Base-by-base conservation (phyloP, 108 stramenopile genomes). In the Pseudonitzschia delicatissima region DNA sequence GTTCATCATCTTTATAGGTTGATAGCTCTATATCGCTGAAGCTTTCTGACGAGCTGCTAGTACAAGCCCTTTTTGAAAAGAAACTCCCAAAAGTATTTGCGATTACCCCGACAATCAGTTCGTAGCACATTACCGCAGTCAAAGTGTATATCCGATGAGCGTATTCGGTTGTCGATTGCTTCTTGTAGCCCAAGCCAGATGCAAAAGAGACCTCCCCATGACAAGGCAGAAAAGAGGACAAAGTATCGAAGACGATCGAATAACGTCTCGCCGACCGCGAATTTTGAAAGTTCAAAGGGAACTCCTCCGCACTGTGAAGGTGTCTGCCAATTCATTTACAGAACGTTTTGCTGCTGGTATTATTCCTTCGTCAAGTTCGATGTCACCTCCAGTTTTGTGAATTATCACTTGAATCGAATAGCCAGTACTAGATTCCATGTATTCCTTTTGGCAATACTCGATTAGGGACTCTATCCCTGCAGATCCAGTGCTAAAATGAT, bases 401-500 rank as follows among this genome's bases (percentile, higher is more conserved):
- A 61, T 61, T 18, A 40, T 61, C 5, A 61, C 18, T 42, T 25
- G 20, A 18, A 61, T 27, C 20, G 39, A 61, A 26, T 42, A 27
- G 23, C 27, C 48, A 33, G 48, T 21, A 2, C 70, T 13, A 29
- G 53, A 65, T 39, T 66, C 65, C 49, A 82, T 74, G 47, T 86
- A 86, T 44, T 82, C 73, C 23, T 62, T 69, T 15, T 64, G 55
- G 13, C 82, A 64, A 44, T 74, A 77, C 15, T 72, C 53, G 39
- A 84, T 65, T 32, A 87, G 58, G 21, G 44, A 34, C n/a, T n/a
- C 26, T 23, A 50, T 87, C 86, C 15, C 86, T 81, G 57, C 86
- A 87, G 0, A 87, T 60, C 86, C 86, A 87, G 44, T 84, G 83
- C 3, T n/a, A 87, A 28, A 9, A 62, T 66, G 20, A 87, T 52